Conservation (phyloP, 257 asterid genomes). For the Echium plantagineum region DNA sequence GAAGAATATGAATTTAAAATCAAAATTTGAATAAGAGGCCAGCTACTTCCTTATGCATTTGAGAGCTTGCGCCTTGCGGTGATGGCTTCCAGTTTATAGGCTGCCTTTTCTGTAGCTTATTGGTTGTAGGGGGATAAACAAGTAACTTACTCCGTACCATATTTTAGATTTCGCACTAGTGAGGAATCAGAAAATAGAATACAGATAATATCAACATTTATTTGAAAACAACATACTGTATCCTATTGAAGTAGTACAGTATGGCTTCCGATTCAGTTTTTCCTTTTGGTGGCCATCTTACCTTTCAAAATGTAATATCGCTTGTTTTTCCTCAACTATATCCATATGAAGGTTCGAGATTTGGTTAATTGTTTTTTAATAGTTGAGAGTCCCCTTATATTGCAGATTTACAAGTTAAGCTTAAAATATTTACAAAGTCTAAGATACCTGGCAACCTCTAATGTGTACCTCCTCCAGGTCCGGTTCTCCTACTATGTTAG, state of each 20-base stretch:
- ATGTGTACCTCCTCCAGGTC: conserved; percentile 37
- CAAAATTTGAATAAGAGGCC: not conserved
- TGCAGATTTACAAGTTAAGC: not conserved
- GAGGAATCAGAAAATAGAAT: not conserved
- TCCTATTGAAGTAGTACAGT: not conserved
- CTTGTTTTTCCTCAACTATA: not conserved
- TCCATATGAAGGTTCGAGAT: not conserved
- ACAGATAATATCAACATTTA: no score
- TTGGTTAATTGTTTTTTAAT: not conserved
- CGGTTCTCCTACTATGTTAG: conserved; percentile 75
- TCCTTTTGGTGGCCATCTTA: not conserved
- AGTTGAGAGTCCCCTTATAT: not conserved
- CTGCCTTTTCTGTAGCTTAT: not conserved
- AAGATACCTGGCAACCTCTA: not conserved
- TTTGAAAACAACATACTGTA: no score
- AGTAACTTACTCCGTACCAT: not conserved
- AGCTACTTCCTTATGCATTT: not conserved
- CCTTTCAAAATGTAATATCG: not conserved
- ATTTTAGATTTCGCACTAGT: not conserved
- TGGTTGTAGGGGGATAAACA: not conserved
- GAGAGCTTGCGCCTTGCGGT: not conserved
- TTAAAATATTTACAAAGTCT: not conserved
- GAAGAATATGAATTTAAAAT: no score
- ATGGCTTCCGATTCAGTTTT: not conserved
- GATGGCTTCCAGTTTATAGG: not conserved